Evolutionary conservation across 1,284 basidiomycete species (phyloP).

Genomic region (Trichosporon sp.): DNA sequence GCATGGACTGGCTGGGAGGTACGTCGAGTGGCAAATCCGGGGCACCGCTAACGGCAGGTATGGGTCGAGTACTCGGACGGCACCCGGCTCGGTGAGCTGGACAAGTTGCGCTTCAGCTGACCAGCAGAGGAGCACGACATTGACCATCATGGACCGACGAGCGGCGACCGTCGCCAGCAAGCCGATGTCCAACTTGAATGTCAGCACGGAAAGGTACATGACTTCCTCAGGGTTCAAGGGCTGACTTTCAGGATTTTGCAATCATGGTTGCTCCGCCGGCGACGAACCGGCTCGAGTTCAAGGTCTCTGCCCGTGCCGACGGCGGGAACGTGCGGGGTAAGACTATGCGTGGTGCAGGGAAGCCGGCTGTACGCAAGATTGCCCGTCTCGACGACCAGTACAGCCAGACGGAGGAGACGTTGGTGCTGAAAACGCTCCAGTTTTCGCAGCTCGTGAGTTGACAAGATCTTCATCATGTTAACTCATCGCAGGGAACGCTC

Average conservation of each 20-base stretch:
- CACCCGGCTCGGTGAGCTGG: not conserved
- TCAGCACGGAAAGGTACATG: not conserved
- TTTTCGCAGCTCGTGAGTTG: conserved; percentile 5
- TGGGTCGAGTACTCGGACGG: not conserved
- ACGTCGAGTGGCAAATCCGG: not conserved
- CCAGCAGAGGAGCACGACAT: not conserved
- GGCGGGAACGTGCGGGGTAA: not conserved
- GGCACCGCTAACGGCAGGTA: not conserved
- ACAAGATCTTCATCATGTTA: not conserved
- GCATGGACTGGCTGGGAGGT: not conserved
- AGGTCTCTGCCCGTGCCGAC: not conserved
- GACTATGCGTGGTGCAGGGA: not conserved
- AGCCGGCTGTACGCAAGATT: not conserved
- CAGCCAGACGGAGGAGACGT: not conserved
- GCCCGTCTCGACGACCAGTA: not conserved
- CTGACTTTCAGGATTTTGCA: not conserved
- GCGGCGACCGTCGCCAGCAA: not conserved
- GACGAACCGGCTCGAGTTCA: not conserved
- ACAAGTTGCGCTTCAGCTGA: not conserved
- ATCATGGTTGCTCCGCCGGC: not conserved
- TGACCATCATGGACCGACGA: not conserved
- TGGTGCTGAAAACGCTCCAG: not conserved
- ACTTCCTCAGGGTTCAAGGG: not conserved
- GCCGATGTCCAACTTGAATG: not conserved
- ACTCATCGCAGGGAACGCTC: not conserved